These are phyloP conservation scores for Perkinsus olseni DNA, from an alignment of 169 alveolate species.

Conservation along the genomic window DNA sequence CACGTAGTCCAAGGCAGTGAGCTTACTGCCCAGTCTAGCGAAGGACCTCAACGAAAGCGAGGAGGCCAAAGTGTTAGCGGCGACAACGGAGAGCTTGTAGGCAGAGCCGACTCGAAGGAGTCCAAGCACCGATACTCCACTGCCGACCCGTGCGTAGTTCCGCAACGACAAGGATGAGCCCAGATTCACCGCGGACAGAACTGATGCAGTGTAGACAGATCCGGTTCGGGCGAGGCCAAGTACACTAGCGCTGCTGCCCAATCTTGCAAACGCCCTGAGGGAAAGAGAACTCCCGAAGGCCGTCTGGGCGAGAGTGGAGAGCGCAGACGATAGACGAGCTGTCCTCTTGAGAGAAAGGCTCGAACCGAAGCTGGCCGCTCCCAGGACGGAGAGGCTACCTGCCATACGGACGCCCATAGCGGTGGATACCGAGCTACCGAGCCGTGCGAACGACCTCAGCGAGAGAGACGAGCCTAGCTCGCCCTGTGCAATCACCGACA, in stretches of 20 bases:
- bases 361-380: not conserved
- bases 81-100: not conserved
- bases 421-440: not conserved
- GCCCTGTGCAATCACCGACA: not conserved
- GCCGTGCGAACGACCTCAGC: not conserved
- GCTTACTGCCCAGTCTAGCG: not conserved
- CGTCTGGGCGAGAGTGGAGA: not conserved
- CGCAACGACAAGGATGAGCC: not conserved
- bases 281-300: not conserved
- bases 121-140: not conserved
- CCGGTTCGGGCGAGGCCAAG: conserved; percentile 13
- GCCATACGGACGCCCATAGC: not conserved
- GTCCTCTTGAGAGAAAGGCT: not conserved
- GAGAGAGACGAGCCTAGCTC: not conserved
- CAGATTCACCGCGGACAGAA: not conserved
- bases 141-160: not conserved
- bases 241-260: not conserved
- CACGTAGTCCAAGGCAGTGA: not conserved
- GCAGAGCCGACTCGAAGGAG: not conserved
- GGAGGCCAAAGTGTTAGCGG: not conserved
- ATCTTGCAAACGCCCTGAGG: not conserved
- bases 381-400: conserved; percentile 1
- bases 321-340: not conserved
- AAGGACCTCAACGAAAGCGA: not conserved
- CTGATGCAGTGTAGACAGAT: not conserved